Percentiles rank a stretch among this genome's conserved stretches.
These are phyloP conservation scores for Rhynchosporium agropyri DNA, from an alignment of 2,329 filamentous ascomycete genomes.

Conservation along the genomic window DNA sequence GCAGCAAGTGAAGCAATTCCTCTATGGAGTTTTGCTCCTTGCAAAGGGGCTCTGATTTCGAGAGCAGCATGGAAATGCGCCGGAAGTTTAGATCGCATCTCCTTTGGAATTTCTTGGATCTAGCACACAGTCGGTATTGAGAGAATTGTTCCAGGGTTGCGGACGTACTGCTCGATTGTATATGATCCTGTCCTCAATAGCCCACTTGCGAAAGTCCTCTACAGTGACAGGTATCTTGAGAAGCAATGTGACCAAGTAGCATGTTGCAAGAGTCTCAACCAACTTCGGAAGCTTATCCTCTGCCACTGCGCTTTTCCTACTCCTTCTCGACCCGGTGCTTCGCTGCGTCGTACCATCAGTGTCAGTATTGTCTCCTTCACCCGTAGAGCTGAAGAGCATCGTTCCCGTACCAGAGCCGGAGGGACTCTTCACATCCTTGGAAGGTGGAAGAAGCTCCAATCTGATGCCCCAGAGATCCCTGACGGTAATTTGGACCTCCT, in stretches of 20 bases:
- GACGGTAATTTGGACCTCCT: constrained; percentile 76
- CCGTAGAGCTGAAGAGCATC: constrained; percentile 42
- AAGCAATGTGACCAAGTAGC: constrained; percentile 77
- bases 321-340: constrained; percentile 51
- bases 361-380: constrained; percentile 44
- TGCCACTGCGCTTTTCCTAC: constrained; percentile 27
- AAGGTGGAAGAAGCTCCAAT: constrained; percentile 45
- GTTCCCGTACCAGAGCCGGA: constrained; percentile 42
- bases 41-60: constrained; percentile 52
- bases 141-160: neutral
- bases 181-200: constrained; percentile 66
- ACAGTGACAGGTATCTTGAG: constrained; percentile 76
- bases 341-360: constrained; percentile 41
- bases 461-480: constrained; percentile 81
- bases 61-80: constrained; percentile 61
- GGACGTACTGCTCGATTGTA: constrained; percentile 68
- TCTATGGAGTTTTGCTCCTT: constrained; percentile 63
- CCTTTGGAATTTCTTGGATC: constrained; percentile 60
- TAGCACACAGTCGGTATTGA: constrained; percentile 35
- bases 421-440: constrained; percentile 42
- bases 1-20: constrained; percentile 63
- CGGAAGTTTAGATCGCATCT: constrained; percentile 68
- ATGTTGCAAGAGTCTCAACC: constrained; percentile 74
- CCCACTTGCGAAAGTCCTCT: constrained; percentile 72
- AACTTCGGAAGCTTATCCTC: constrained; percentile 60